These are phyloP conservation scores for Leccinum barrowsii DNA, from an alignment of 768 basidiomycete genomes.

Conservation along the genomic window DNA sequence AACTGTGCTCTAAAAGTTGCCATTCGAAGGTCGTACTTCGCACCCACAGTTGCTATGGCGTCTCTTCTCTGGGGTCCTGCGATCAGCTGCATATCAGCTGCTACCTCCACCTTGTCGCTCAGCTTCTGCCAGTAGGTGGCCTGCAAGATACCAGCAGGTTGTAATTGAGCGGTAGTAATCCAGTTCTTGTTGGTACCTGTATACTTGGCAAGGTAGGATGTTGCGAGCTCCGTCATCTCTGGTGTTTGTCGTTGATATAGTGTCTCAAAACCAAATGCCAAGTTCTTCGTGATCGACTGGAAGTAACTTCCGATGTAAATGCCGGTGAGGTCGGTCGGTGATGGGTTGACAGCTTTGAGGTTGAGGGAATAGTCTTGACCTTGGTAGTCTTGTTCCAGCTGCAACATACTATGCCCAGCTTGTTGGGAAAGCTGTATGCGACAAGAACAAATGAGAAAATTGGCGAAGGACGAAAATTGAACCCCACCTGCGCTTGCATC, in stretches of 20 bases:
- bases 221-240: conserved; percentile 62
- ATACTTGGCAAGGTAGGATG: conserved; percentile 81
- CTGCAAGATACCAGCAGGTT: conserved; percentile 78
- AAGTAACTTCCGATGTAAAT: conserved; percentile 90
- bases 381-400: conserved; percentile 90
- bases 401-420: conserved; percentile 84
- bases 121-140: conserved; percentile 97
- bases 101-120: conserved; percentile 95
- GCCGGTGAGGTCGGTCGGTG: conserved; percentile 80
- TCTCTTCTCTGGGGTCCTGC: conserved; percentile 79
- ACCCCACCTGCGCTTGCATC: conserved; percentile 77
- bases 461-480: neutral
- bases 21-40: conserved; percentile 94
- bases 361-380: conserved; percentile 86
- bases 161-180: conserved; percentile 92
- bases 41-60: conserved; percentile 89
- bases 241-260: conserved; percentile 79
- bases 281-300: conserved; percentile 86
- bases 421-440: conserved; percentile 63
- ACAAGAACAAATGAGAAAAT: conserved; percentile 9
- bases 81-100: conserved; percentile 84
- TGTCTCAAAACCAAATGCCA: conserved; percentile 85
- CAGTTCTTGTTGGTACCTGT: conserved; percentile 70
- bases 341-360: conserved; percentile 88
- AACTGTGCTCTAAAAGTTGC: conserved; percentile 93